phyloP scores from a whole-genome alignment of 768 basidiomycete species.

The Boletus sp. region DNA sequence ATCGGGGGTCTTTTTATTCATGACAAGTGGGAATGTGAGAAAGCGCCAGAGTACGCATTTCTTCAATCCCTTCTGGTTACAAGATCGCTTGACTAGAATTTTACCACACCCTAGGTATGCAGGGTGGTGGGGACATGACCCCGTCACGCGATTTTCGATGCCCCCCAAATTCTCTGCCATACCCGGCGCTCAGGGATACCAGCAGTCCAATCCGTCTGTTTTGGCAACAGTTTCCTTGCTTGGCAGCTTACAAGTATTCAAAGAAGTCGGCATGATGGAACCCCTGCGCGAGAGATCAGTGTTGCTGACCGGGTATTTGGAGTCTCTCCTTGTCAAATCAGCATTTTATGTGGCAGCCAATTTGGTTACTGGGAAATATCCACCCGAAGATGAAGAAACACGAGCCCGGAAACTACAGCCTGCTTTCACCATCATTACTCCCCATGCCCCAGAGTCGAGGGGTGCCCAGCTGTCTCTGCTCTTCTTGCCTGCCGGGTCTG shows the following conservation, averaged over 20 bases:
- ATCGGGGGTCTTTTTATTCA: slow-evolving; percentile 93
- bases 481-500: slow-evolving; percentile 57
- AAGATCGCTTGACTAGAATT: slow-evolving; percentile 2
- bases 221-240: slow-evolving; percentile 76
- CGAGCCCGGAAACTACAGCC: slow-evolving; percentile 11
- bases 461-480: slow-evolving; percentile 88
- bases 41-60: slow-evolving; percentile 58
- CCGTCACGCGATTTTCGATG: slow-evolving; percentile 87
- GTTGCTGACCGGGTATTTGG: slow-evolving; percentile 68
- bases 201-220: slow-evolving; percentile 92
- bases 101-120: slow-evolving; percentile 55
- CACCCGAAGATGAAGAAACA: slow-evolving; percentile 18
- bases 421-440: slow-evolving; percentile 93
- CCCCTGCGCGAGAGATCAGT: slow-evolving; percentile 67
- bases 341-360: slow-evolving; percentile 56
- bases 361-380: slow-evolving; percentile 31
- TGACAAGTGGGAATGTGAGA: slow-evolving; percentile 66
- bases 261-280: slow-evolving; percentile 70
- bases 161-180: slow-evolving; percentile 78
- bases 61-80: slow-evolving; percentile 8
- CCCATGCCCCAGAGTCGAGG: slow-evolving; percentile 57
- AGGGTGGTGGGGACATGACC: slow-evolving; percentile 98
- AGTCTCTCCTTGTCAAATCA: slow-evolving; percentile 56
- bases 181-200: slow-evolving; percentile 90
- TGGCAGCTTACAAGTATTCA: slow-evolving; percentile 79